Base-by-base conservation (phyloP, 2,329 filamentous ascomycete species). In the Xylariomycetidae sp. region DNA sequence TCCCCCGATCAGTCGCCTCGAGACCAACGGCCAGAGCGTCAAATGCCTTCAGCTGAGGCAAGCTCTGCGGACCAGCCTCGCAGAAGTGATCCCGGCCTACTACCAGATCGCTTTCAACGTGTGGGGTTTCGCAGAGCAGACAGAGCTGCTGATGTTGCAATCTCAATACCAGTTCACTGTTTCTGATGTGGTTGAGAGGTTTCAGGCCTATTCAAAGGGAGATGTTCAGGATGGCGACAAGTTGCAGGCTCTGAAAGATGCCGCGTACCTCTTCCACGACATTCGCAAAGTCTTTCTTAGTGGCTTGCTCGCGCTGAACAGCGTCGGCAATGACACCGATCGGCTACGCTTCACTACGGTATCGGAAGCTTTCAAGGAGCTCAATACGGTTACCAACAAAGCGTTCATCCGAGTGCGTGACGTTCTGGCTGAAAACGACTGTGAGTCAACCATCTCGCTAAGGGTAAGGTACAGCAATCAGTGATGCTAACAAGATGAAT, bases 1-100 rank as follows among this genome's bases (percentile, higher is more conserved):
- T 22, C 90, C 92, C 6, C 92, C 92, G n/a, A 83, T 95, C 39
- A 93, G 85, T 46, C 79, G 90, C 28, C 70, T 98, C 19, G 92
- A 98, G 56, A 87, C 93, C 47, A 79, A 79, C 39, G 78, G 78
- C 26, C 85, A 93, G 55, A 75, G 71, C 6, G 75, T 87, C 47
- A 81, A 87, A 52, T 98, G 92, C 54, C 67, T 81, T 41, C 77
- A 86, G 42, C 66, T 98, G 23, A 83, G 92, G 40, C 81, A 80
- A 42, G 76, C 76, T n/a, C 68, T 96, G 6, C 79, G 78, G 32
- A 72, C 72, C 29, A 79, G 78, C 39, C 77, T 94, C 40, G 72
- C 72, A 24, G 74, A 81, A 10, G 73, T 84, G 32, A 76, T 95
- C 25, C 72, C 79, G 26, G 74, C 75, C 15, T 88, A 89, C 50